Evolutionary conservation across 129 eudicot species (phyloP), one percentile per base, ranked within the genome.

Genomic region (Helianthus tuberosus): DNA sequence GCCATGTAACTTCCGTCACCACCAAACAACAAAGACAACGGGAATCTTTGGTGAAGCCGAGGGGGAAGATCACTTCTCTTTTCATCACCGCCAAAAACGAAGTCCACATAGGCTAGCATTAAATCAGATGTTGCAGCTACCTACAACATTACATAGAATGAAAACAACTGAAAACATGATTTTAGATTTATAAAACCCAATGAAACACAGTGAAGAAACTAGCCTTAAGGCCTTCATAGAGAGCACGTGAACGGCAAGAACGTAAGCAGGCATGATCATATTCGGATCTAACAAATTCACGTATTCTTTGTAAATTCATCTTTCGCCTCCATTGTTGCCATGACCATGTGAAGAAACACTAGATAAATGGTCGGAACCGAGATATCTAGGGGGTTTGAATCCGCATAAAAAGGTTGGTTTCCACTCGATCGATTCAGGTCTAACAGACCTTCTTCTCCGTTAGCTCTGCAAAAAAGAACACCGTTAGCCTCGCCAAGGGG

Each of bases 211-310:
- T 8, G 8, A 68, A 57, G 70, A 39, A 16, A 75, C 73, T 29
- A 73, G 90, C 98, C 98, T 93, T 93, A 39, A 93, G 83, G 11
- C 98, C 98, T 81, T 93, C 98, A 78, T 93, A 93, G 14, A 93
- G 90, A 71, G 98, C 98, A 79, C 98, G 98, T 46, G 98, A 90
- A 46, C 97, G 97, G 79, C 98, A 93, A 55, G 98, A 93, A 51
- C 98, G 97, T 27, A 93, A 79, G 86, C 98, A 93, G 63, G 98
- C 93, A 81, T 93, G 98, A 71, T 93, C 98, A 84, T 93, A 93
- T 74, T 90, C 98, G 20, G 98, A 93, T 72, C 98, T 86, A 50
- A 93, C 98, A 80, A 82, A 93, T 79, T 93, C 98, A 69, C 96
- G 95, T 25, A 93, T 75, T 77, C 88, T 88, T 69, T 93, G 98